Percentiles rank a stretch among this genome's conserved stretches.
These are phyloP conservation scores for Nitzschia putrida DNA, from an alignment of 108 stramenopile species.

Conservation along the genomic window DNA sequence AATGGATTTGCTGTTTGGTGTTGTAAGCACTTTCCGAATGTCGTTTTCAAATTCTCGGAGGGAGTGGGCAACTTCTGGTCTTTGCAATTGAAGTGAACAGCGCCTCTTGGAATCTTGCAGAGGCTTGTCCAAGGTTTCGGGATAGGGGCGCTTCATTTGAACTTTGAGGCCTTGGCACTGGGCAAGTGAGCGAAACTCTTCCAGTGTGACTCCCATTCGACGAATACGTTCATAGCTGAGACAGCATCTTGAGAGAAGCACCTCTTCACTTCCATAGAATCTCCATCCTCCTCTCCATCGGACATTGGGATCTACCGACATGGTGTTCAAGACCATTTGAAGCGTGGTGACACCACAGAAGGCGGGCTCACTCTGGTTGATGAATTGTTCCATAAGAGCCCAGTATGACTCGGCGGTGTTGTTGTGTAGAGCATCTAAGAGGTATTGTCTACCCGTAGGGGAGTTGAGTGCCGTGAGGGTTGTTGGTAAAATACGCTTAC, in stretches of 20 bases:
- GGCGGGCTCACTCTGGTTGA: conserved; percentile 92
- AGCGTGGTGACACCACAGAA: conserved; percentile 93
- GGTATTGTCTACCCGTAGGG: conserved; percentile 43
- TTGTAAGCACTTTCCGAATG: conserved; percentile 37
- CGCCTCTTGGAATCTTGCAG: background rate
- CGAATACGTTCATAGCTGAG: conserved; percentile 64
- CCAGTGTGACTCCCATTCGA: conserved; percentile 68
- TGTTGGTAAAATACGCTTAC: conserved; percentile 65
- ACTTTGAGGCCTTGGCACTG: conserved; percentile 68
- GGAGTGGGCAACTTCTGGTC: conserved; percentile 6
- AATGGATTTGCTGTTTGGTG: conserved; percentile 42
- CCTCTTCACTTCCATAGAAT: conserved; percentile 89
- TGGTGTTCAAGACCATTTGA: conserved; percentile 89
- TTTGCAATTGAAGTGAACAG: conserved; percentile 20
- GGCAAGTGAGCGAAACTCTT: conserved; percentile 69
- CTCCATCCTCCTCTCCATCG: conserved; percentile 95
- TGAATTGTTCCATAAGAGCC: conserved; percentile 84
- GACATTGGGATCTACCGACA: conserved; percentile 88
- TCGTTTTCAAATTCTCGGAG: conserved; percentile 67
- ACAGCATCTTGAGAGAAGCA: conserved; percentile 83
- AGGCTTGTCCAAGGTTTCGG: background rate
- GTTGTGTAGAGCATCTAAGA: conserved; percentile 45
- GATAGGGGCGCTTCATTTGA: conserved; percentile 56
- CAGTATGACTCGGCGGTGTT: conserved; percentile 71
- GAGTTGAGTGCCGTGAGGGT: conserved; percentile 57